phyloP scores from a whole-genome alignment of 208 protist species.

The Wallacemonas sp. region DNA sequence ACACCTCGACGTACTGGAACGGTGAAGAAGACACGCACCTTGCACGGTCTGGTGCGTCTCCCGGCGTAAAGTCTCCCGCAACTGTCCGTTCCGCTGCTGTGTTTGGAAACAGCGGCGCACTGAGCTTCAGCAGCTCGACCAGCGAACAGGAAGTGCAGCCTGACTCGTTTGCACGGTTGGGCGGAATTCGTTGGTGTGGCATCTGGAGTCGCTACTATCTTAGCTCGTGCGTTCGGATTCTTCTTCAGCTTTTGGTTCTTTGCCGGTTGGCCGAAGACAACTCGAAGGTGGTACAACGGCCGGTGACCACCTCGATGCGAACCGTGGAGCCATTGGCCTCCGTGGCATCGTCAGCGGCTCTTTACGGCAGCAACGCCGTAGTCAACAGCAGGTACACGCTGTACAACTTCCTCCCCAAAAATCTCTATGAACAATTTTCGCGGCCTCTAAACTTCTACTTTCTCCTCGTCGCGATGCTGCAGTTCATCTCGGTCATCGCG shows the following conservation, averaged over 20 bases:
- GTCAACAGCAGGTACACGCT: constrained; percentile 94
- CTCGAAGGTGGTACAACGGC: neutral
- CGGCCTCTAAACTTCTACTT: constrained; percentile 97
- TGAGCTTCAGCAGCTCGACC: too few relatives aligned
- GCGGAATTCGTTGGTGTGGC: too few relatives aligned
- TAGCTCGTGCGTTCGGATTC: too few relatives aligned
- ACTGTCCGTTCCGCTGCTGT: too few relatives aligned
- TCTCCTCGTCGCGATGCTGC: constrained; percentile 90
- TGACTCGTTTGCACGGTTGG: too few relatives aligned
- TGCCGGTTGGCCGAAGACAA: neutral
- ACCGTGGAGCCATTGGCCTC: constrained; percentile 39
- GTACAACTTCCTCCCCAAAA: constrained; percentile 94
- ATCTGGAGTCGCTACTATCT: too few relatives aligned
- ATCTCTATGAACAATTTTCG: constrained; percentile 96
- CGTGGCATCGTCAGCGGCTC: constrained; percentile 25
- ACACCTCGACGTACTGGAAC: too few relatives aligned
- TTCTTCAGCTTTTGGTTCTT: neutral
- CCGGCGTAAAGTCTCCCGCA: too few relatives aligned
- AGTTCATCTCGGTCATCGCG: constrained; percentile 91
- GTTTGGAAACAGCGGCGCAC: too few relatives aligned
- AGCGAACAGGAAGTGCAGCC: too few relatives aligned
- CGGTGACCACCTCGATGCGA: constrained; percentile 40
- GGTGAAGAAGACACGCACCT: too few relatives aligned
- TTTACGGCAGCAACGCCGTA: constrained; percentile 82
- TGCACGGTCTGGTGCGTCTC: too few relatives aligned